Evolutionary conservation across 2,329 filamentous ascomycete species (phyloP).

Genomic region (Fusarium lyarnte): DNA sequence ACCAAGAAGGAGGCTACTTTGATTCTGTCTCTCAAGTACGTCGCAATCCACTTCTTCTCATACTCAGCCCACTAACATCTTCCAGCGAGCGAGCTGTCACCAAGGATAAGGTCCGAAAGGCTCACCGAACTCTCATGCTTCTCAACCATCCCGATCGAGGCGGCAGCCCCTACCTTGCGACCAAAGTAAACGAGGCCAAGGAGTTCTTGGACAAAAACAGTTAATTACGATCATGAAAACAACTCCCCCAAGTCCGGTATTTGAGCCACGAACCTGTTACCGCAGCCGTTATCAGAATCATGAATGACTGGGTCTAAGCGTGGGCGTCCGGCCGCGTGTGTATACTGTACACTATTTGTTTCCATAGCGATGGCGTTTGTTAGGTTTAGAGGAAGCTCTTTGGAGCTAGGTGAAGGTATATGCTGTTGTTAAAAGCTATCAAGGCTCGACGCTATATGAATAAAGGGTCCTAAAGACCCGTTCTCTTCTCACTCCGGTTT

Average conservation of each 20-base stretch:
- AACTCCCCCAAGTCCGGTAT: neutral
- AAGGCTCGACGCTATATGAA: slow-evolving; percentile 38
- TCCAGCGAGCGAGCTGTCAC: slow-evolving; percentile 83
- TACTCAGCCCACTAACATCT: slow-evolving; percentile 4
- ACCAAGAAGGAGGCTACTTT: slow-evolving; percentile 89
- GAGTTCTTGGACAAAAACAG: slow-evolving; percentile 84
- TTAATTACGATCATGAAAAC: slow-evolving; percentile 27
- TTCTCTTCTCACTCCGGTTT: slow-evolving; percentile 40
- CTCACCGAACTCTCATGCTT: slow-evolving; percentile 94
- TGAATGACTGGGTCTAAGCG: slow-evolving; percentile 19
- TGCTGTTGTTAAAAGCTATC: slow-evolving; percentile 31
- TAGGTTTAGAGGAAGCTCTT: slow-evolving; percentile 41
- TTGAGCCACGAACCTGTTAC: neutral
- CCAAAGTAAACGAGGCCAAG: slow-evolving; percentile 98
- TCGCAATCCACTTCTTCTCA: neutral
- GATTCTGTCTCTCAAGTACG: slow-evolving; percentile 89
- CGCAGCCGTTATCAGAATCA: slow-evolving; percentile 12
- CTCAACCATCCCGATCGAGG: slow-evolving; percentile 98
- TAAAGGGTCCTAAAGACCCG: slow-evolving; percentile 31
- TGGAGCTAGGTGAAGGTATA: slow-evolving; percentile 31
- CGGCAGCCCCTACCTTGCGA: slow-evolving; percentile 94
- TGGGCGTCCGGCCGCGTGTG: slow-evolving; percentile 30
- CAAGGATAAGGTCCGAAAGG: slow-evolving; percentile 94
- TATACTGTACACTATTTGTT: slow-evolving; percentile 53
- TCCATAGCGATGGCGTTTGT: slow-evolving; percentile 58